Conservation (phyloP, 1,139 yeast species). For the Groenewaldozyma sp. region DNA sequence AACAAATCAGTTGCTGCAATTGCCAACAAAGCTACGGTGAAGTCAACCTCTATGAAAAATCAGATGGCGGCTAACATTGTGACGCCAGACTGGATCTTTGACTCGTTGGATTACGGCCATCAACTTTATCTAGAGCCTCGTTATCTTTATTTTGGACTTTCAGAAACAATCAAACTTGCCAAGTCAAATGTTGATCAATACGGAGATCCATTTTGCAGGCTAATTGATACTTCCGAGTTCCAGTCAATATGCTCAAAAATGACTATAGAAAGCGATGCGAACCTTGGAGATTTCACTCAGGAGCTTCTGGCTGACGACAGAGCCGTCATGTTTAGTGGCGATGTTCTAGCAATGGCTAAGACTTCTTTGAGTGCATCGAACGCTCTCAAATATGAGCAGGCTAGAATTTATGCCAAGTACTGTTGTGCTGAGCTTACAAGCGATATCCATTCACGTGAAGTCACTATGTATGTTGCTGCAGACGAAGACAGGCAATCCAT, state of each 20-base stretch:
- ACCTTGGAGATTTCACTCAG: neutral
- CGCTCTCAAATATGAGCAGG: no score
- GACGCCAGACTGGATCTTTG: constrained; percentile 63
- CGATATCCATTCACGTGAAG: constrained; percentile 8
- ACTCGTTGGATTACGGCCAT: constrained; percentile 41
- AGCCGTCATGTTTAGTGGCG: neutral
- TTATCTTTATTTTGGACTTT: constrained; percentile 12
- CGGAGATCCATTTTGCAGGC: constrained; percentile 25
- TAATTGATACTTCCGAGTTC: constrained; percentile 11
- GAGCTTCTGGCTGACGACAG: no score
- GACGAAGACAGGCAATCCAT: neutral
- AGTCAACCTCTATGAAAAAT: constrained; percentile 36
- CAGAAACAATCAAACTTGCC: constrained; percentile 11
- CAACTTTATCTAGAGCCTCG: constrained; percentile 51
- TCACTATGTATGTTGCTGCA: constrained; percentile 1
- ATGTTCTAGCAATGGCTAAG: no score
- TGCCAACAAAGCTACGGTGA: constrained; percentile 34
- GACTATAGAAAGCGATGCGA: neutral
- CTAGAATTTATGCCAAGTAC: constrained; percentile 7
- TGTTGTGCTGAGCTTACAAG: constrained; percentile 9
- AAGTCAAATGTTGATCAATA: constrained; percentile 21
- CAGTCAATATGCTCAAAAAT: constrained; percentile 7
- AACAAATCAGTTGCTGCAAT: constrained; percentile 38
- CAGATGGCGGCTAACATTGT: constrained; percentile 48
- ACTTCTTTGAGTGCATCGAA: no score